Base-by-base conservation (phyloP, 345 rosid genomes). In the Hibiscus trionum region DNA sequence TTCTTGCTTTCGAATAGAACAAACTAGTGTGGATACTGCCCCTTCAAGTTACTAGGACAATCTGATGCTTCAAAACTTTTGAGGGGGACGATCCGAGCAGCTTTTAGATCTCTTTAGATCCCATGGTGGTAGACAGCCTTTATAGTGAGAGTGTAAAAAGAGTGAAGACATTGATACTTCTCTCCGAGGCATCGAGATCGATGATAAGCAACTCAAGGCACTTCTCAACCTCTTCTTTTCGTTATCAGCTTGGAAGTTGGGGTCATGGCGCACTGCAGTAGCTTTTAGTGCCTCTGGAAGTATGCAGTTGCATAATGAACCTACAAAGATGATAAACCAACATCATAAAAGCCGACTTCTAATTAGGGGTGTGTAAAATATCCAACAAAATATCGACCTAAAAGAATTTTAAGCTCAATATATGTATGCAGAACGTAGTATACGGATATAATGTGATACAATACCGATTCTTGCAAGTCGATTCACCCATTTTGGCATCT, bases 391-490 rank as follows among this genome's bases (percentile, higher is more conserved):
- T 35, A 35, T 35, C 37, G 52, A 46, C 12, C 66, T 35, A 52
- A 65, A 37, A 5, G 42, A 53, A 65, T 42, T 17, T 29, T 53
- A 56, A 31, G 60, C 63, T 56, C 21, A 27, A 39, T 4, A 37
- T 2, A 21, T 4, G 3, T 35, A 4, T 5, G 7, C 7, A 24
- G 26, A 67, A 67, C 70, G 53, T 71, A n/a, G 56, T n/a, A 31
- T 21, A 19, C 37, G 33, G 37, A 35, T 35, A 35, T 35, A 35
- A 66, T 17, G 60, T 29, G 14, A 59, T 39, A 72, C 12, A 11
- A 17, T 81, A 85, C 94, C 94, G 79, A 89, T 85, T 77, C 83
- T 83, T 39, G 94, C 94, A 1, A 89, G 91, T 7, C 91, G 87
- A 69, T 89, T 89, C 39, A 89, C 85, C 91, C 94, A 89, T 73